A percentile compares a stretch with the other conserved stretches of the same genome.
phyloP scores from a whole-genome alignment of 192 early-diverging fungal species.

The Coemansia sp. region DNA sequence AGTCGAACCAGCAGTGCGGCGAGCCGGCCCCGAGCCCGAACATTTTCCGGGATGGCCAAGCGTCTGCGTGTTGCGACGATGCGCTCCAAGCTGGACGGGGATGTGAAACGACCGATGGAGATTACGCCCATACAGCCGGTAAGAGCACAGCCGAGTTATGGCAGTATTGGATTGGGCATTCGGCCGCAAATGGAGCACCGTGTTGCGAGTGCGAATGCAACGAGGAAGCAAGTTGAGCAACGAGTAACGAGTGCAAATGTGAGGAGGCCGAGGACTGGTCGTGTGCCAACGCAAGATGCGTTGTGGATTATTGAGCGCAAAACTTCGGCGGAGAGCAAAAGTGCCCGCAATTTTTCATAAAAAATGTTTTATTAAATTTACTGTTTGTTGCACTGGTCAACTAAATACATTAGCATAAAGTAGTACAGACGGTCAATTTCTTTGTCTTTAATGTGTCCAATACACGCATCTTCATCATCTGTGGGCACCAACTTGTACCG shows the following conservation, averaged over 20 bases:
- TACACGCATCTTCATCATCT: no score
- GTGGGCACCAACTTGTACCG: no score
- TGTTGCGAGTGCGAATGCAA: background rate
- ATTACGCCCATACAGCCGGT: background rate
- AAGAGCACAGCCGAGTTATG: background rate
- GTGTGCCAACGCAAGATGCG: background rate
- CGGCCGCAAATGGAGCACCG: background rate
- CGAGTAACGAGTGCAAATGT: background rate
- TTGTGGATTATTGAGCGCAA: background rate
- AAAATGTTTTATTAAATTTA: no score
- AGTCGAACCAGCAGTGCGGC: background rate
- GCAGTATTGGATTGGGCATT: conserved; percentile 15
- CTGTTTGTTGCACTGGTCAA: no score
- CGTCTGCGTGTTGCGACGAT: conserved; percentile 13
- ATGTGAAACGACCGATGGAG: background rate
- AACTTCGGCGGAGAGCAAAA: background rate
- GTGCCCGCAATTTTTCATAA: background rate
- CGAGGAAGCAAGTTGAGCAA: background rate
- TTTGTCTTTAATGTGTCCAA: no score
- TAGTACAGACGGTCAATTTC: no score
- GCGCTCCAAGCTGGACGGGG: background rate
- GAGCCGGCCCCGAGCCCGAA: conserved; percentile 22
- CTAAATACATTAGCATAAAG: no score
- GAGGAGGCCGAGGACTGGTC: background rate
- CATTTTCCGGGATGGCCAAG: conserved; percentile 42